Conservation (phyloP, 345 rosid genomes). For the Citrus maxima region DNA sequence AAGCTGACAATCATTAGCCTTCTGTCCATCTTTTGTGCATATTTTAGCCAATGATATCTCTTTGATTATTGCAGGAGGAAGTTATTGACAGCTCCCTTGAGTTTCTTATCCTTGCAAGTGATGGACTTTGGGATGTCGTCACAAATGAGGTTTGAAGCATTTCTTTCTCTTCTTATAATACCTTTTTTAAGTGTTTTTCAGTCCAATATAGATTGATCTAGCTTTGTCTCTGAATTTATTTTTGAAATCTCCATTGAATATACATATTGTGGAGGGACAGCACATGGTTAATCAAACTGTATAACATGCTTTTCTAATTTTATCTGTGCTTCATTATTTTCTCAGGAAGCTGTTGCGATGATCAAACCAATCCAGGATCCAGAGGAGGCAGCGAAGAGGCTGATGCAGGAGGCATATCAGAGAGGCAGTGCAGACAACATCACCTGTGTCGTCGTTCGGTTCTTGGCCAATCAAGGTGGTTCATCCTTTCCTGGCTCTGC, state of each 20-base stretch:
- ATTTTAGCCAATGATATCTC: slow-evolving; percentile 5
- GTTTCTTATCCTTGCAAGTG: slow-evolving; percentile 99
- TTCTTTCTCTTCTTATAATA: neutral
- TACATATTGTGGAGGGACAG: neutral
- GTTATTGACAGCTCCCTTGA: slow-evolving; percentile 88
- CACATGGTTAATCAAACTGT: neutral
- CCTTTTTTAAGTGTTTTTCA: neutral
- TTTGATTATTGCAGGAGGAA: slow-evolving; percentile 69
- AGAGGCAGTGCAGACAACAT: slow-evolving; percentile 98
- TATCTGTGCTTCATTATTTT: slow-evolving; percentile 5
- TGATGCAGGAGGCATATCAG: slow-evolving; percentile 90
- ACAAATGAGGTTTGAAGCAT: slow-evolving; percentile 67
- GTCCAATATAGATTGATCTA: neutral
- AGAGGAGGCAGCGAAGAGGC: slow-evolving; percentile 82
- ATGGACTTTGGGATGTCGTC: slow-evolving; percentile 99
- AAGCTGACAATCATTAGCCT: neutral
- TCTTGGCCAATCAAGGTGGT: slow-evolving; percentile 51
- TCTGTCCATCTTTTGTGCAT: neutral
- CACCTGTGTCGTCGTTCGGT: slow-evolving; percentile 91
- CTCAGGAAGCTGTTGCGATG: slow-evolving; percentile 92
- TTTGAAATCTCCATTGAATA: neutral
- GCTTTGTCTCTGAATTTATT: neutral
- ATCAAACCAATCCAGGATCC: slow-evolving; percentile 72
- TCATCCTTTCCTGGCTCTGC: slow-evolving; percentile 30
- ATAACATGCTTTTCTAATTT: neutral